Base-by-base conservation (phyloP, 75 land plant genomes). In the Selaginella tamariscina region DNA sequence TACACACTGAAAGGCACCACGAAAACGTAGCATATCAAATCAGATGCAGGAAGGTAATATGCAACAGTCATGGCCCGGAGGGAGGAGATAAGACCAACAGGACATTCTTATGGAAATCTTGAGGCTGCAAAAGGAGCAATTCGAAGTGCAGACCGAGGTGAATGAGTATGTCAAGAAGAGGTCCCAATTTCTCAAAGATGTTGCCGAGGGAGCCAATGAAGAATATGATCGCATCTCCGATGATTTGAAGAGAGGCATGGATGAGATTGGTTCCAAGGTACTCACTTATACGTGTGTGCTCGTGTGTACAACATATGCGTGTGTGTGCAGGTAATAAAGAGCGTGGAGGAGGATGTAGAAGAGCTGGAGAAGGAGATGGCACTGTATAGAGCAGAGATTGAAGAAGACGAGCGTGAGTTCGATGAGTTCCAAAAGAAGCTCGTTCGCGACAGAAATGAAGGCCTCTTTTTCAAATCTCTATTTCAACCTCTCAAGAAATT, bases 381-480 rank as follows among this genome's bases (percentile, higher is more conserved):
- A 55, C 13, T 68, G 1, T 80, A 72, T 56, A 77, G 76, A 60
- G 72, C 71, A 67, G 84, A 89, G 70, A 85, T 84, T 18, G 84
- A 80, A 55, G 70, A 71, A 33, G 75, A 74, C 22, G 83, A 89
- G 13, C 72, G 71, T 21, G 69, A 79, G 29, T 65, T 94, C 33
- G 82, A 77, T 49, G 82, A 79, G 11, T 89, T 87, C 71, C 85
- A 94, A 68, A 83, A 76, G 29, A 75, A 85, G 65, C 75, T 85
- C 55, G 83, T 78, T 56, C 63, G 71, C 54, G 81, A 76, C 0
- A 73, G 84, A 11, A 94, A 81, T 44, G 88, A 89, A 68, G 91
- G 91, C 56, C 72, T 89, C 39, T 94, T 94, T 80, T 94, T 94
- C 74, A 85, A 94, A 75, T 78, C 65, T 66, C 75, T 94, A 29